These are phyloP conservation scores for Sungouiozyma ichnusensis DNA, from an alignment of 805 yeast genomes.

Conservation along the genomic window DNA sequence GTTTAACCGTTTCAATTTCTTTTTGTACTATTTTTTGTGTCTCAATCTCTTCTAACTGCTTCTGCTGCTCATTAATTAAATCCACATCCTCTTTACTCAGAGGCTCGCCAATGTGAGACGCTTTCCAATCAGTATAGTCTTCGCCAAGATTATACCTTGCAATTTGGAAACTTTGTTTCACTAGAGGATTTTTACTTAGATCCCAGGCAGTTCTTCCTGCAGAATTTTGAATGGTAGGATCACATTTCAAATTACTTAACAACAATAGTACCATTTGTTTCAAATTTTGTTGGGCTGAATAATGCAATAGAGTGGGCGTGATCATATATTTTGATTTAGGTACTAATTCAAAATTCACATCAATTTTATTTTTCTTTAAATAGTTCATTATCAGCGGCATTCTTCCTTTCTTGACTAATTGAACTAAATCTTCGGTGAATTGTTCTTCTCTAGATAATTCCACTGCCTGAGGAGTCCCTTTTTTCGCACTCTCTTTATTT, in stretches of 20 bases:
- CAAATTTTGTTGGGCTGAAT: constrained; percentile 58
- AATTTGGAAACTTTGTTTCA: constrained; percentile 51
- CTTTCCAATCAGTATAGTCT: constrained; percentile 54
- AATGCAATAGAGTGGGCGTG: constrained; percentile 68
- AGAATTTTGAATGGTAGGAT: constrained; percentile 48
- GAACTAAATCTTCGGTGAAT: constrained; percentile 48
- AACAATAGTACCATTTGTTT: constrained; percentile 55
- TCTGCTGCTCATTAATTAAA: constrained; percentile 30
- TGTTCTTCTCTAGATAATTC: constrained; percentile 31
- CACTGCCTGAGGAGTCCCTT: constrained; percentile 9
- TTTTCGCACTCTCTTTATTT: constrained; percentile 3
- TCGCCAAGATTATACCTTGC: constrained; percentile 65
- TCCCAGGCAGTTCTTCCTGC: constrained; percentile 63
- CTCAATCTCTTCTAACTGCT: constrained; percentile 33
- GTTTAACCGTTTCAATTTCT: constrained; percentile 22
- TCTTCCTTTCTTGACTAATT: constrained; percentile 57
- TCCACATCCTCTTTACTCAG: constrained; percentile 47
- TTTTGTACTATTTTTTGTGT: constrained; percentile 22
- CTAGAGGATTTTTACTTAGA: constrained; percentile 38
- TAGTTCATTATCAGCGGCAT: constrained; percentile 64
- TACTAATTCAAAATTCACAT: constrained; percentile 40
- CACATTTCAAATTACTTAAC: constrained; percentile 53
- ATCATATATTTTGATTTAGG: constrained; percentile 47
- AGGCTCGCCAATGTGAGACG: constrained; percentile 53
- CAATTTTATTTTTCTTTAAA: constrained; percentile 45